These are phyloP conservation scores for Thalassiosira sp. DNA, from an alignment of 352 stramenopile genomes.

Conservation along the genomic window DNA sequence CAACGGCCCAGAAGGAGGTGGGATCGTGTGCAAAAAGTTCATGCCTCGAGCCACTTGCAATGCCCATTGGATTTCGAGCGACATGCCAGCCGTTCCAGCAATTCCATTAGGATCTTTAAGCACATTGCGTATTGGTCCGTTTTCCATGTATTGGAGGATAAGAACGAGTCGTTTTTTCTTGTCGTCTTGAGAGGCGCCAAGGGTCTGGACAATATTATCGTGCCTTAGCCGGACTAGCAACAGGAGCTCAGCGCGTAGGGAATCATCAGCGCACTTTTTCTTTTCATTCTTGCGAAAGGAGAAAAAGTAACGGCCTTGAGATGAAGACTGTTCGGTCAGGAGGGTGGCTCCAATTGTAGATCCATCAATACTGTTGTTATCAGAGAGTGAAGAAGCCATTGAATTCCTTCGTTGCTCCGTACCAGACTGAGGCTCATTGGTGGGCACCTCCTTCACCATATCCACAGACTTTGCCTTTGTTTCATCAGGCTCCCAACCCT, in stretches of 20 bases:
- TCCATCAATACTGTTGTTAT: background rate
- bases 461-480: background rate
- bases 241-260: conserved; percentile 2
- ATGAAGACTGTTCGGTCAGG: background rate
- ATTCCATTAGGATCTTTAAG: conserved; percentile 17
- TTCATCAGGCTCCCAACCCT: background rate
- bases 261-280: conserved; percentile 3
- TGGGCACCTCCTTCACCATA: background rate
- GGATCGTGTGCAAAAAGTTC: conserved; percentile 9
- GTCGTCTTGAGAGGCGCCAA: conserved; percentile 5
- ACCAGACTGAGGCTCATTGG: background rate
- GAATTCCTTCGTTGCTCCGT: background rate
- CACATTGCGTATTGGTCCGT: background rate
- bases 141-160: conserved; percentile 12
- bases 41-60: conserved; percentile 10
- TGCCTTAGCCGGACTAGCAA: conserved; percentile 4
- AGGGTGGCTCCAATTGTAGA: conserved; percentile 4
- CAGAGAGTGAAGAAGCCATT: background rate
- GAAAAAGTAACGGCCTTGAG: background rate
- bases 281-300: background rate
- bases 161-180: conserved; percentile 12
- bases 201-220: conserved; percentile 18
- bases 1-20: conserved; percentile 7
- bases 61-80: conserved; percentile 17
- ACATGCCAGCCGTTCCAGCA: conserved; percentile 13